Base-by-base conservation (phyloP, 2,329 filamentous ascomycete genomes). In the Metarhizium sp. region DNA sequence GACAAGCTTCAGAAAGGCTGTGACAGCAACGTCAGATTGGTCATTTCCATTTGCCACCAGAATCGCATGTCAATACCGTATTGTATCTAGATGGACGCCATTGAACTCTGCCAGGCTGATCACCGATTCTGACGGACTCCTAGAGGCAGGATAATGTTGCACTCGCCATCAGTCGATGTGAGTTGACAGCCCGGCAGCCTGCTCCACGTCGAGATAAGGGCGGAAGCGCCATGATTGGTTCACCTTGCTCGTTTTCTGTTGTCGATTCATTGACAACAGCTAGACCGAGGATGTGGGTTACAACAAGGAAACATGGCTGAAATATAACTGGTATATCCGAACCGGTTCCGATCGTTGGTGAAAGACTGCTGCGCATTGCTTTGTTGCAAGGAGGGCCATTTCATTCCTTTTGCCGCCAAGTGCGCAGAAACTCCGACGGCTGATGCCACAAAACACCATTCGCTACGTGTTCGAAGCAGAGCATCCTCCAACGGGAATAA, bases 161-260 rank as follows among this genome's bases (percentile, higher is more conserved):
- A 50, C 49, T 62, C 61, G 60, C 56, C 59, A 56, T 48, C 53
- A 63, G 57, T 58, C 61, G 32, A 11, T 34, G 10, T 30, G 20
- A 48, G 5, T 45, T 29, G 4, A 58, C 56, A 53, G 60, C 52
- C 59, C 57, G 51, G 38, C 13, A 56, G 59, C 48, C n/a, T 52
- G 25, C n/a, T 8, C 48, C 11, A 50, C 71, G 57, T 61, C 59
- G 61, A 72, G 73, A 76, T 76, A 76, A 76, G 73, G 56, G 65
- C 60, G 55, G 50, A 51, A 56, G 56, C 50, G 48, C 20, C 25
- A 20, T 73, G 71, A 75, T 75, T 75, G 73, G 73, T 59, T 57
- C 53, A 25, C 47, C 51, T 56, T 47, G 50, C 52, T 59, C 65
- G 63, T 73, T 76, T 76, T 66, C 66, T 73, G 71, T 63, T 73